A percentile compares a stretch with the other conserved stretches of the same genome.
Conservation (phyloP, 441 rosid species). For the Mallotus japonicus region DNA sequence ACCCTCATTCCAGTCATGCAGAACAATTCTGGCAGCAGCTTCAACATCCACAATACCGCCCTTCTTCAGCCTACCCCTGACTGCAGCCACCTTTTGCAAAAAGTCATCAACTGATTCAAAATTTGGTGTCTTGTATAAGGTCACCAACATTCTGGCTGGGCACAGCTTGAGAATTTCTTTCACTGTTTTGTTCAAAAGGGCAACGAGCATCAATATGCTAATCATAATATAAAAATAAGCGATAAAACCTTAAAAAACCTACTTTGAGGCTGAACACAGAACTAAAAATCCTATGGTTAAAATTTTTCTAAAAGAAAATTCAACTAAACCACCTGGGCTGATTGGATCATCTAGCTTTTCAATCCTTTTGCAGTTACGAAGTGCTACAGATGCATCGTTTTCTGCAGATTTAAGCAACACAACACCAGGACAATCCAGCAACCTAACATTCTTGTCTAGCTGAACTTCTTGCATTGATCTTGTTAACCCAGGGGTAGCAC, state of each 20-base stretch:
- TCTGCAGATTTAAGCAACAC: constrained; percentile 81
- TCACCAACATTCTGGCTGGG: constrained; percentile 59
- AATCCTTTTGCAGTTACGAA: constrained; percentile 91
- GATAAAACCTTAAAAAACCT: not conserved
- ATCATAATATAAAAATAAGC: not conserved
- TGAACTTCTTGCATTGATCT: constrained; percentile 97
- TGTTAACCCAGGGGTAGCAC: constrained; percentile 93
- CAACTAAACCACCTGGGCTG: constrained; percentile 64
- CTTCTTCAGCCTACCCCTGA: constrained; percentile 90
- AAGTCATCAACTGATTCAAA: constrained; percentile 83
- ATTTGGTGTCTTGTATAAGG: constrained; percentile 70
- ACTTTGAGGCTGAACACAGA: not conserved
- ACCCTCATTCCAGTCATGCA: constrained; percentile 99
- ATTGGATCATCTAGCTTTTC: constrained; percentile 93
- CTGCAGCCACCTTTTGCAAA: constrained; percentile 76
- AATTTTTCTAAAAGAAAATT: not conserved
- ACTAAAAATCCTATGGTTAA: not conserved
- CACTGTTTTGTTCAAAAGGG: constrained; percentile 45
- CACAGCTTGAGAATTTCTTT: constrained; percentile 89
- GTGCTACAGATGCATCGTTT: constrained; percentile 73
- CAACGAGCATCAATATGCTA: constrained; percentile 4
- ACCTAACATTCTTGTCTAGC: constrained; percentile 81
- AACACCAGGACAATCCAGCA: constrained; percentile 96
- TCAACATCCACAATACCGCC: constrained; percentile 89
- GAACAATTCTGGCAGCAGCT: constrained; percentile 79